phyloP scores from a whole-genome alignment of 2,329 filamentous ascomycete genomes.

The Pseudogymnoascus sp. region DNA sequence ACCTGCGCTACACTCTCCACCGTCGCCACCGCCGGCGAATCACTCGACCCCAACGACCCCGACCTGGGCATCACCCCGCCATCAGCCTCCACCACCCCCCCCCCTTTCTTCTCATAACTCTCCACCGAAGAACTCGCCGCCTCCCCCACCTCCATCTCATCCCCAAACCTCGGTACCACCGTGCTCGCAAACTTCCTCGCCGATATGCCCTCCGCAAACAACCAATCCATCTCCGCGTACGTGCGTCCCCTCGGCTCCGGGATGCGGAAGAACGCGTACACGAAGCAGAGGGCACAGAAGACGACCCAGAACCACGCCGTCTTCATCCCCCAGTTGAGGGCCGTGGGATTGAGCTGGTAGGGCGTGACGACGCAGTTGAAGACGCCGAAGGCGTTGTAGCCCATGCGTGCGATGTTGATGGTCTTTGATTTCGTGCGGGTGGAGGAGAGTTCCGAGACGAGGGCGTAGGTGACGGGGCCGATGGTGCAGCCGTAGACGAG shows the following conservation, averaged over 20 bases:
- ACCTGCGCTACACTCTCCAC: neutral
- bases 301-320: constrained; percentile 38
- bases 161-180: neutral
- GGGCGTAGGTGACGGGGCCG: constrained; percentile 34
- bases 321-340: constrained; percentile 31
- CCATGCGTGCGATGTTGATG: constrained; percentile 25
- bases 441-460: neutral
- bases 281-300: constrained; percentile 68
- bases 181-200: constrained; percentile 60
- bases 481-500: constrained; percentile 36
- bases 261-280: constrained; percentile 71
- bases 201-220: constrained; percentile 64
- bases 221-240: constrained; percentile 74
- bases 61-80: neutral
- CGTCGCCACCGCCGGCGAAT: neutral
- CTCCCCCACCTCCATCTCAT: neutral
- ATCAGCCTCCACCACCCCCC: neutral
- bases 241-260: constrained; percentile 71
- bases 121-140: neutral
- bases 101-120: neutral
- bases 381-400: constrained; percentile 25
- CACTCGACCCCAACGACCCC: neutral
- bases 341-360: constrained; percentile 32
- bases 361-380: constrained; percentile 24
- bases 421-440: constrained; percentile 17